Percentiles rank a stretch among this genome's conserved stretches.
These are phyloP conservation scores for Chlamydomonas schloesseri DNA, from an alignment of 139 green algal species.

Conservation along the genomic window DNA sequence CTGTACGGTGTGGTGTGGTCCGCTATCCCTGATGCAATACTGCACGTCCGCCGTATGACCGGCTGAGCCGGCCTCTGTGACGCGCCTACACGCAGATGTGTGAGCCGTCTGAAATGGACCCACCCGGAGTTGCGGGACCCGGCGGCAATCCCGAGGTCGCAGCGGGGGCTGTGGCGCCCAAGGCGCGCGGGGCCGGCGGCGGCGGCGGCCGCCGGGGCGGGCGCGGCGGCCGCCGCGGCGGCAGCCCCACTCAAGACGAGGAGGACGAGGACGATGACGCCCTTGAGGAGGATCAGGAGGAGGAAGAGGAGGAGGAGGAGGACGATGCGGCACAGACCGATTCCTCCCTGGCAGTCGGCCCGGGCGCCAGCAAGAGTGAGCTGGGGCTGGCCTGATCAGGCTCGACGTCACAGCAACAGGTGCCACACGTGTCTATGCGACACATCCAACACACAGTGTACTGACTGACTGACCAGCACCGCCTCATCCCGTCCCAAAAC, in stretches of 20 bases:
- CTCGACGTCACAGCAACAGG: too few species aligned
- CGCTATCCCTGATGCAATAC: too few species aligned
- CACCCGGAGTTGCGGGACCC: slow-evolving; percentile 40
- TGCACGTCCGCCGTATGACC: too few species aligned
- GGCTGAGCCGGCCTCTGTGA: too few species aligned
- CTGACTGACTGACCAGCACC: too few species aligned
- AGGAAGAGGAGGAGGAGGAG: slow-evolving; percentile 8
- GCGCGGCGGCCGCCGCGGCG: background rate
- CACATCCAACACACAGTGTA: too few species aligned
- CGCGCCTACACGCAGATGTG: slow-evolving; percentile 27
- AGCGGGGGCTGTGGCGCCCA: background rate
- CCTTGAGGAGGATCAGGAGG: background rate
- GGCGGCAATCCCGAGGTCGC: background rate
- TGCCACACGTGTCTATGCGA: too few species aligned
- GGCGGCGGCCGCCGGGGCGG: background rate
- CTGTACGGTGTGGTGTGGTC: too few species aligned
- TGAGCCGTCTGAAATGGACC: slow-evolving; percentile 47
- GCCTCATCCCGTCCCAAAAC: background rate
- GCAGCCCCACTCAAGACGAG: background rate
- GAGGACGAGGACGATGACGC: background rate
- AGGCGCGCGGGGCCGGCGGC: background rate
- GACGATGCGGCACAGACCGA: background rate
- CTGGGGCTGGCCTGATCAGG: too few species aligned
- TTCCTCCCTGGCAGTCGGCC: too few species aligned
- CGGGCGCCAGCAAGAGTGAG: too few species aligned